Conservation (phyloP, 2,329 filamentous ascomycete genomes). For the Harringtonia aguacate region DNA sequence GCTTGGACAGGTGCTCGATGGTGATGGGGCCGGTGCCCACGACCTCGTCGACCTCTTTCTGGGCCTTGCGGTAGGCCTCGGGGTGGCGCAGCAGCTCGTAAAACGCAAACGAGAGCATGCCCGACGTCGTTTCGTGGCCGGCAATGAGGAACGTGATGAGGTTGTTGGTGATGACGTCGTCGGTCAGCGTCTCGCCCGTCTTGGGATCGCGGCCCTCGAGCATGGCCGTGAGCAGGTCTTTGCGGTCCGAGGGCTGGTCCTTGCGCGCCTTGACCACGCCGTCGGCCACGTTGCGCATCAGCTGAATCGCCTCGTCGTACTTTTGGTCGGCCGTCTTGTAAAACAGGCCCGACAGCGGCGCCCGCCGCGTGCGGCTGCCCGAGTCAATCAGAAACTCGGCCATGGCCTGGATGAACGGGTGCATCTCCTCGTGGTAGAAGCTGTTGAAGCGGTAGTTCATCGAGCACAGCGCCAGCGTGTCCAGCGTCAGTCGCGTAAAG, state of each 20-base stretch:
- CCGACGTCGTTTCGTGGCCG: conserved; percentile 62
- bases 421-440: conserved; percentile 56
- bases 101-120: conserved; percentile 53
- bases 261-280: conserved; percentile 52
- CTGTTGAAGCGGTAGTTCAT: conserved; percentile 67
- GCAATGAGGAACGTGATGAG: conserved; percentile 65
- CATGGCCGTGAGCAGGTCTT: conserved; percentile 62
- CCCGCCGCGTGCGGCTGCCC: conserved; percentile 33
- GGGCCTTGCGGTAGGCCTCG: conserved; percentile 45
- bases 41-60: conserved; percentile 57
- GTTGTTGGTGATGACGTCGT: conserved; percentile 55
- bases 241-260: conserved; percentile 41
- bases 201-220: conserved; percentile 55
- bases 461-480: conserved; percentile 61
- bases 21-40: conserved; percentile 46
- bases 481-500: conserved; percentile 62
- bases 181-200: conserved; percentile 54
- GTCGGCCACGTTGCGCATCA: conserved; percentile 42
- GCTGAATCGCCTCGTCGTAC: conserved; percentile 42
- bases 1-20: conserved; percentile 50
- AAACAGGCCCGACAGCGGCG: conserved; percentile 35
- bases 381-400: conserved; percentile 48
- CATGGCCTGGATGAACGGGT: conserved; percentile 63
- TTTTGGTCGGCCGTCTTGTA: conserved; percentile 37
- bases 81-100: conserved; percentile 57